These are phyloP conservation scores for Trichoderma asperellum DNA, from an alignment of 2,329 filamentous ascomycete species.

Conservation along the genomic window DNA sequence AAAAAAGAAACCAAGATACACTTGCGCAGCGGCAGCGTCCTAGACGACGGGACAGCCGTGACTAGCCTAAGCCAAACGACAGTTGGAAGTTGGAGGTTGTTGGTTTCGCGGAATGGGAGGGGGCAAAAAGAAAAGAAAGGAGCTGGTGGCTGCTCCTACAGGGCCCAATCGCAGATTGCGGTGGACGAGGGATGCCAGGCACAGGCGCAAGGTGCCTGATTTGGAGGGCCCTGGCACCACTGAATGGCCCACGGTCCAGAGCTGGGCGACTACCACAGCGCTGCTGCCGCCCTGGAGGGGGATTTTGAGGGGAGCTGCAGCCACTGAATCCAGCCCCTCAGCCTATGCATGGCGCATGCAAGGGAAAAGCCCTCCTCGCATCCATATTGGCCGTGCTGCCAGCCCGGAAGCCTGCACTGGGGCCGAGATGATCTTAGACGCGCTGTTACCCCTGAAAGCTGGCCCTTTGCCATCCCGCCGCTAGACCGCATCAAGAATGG, in stretches of 20 bases:
- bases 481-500: slow-evolving; percentile 19
- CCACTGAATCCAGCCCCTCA: slow-evolving; percentile 17
- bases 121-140: slow-evolving; percentile 13
- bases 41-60: slow-evolving; percentile 23
- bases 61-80: slow-evolving; percentile 24
- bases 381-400: not conserved
- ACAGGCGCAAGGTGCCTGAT: slow-evolving; percentile 16
- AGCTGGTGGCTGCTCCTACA: slow-evolving; percentile 19
- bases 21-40: slow-evolving; percentile 23
- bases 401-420: not conserved
- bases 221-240: not conserved
- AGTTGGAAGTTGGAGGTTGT: slow-evolving; percentile 21
- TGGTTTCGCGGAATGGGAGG: slow-evolving; percentile 3
- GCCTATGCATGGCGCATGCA: slow-evolving; percentile 17
- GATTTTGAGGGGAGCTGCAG: slow-evolving; percentile 10
- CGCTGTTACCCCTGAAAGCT: slow-evolving; percentile 27
- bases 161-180: slow-evolving; percentile 23
- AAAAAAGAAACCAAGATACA: slow-evolving; percentile 11
- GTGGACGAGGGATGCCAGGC: slow-evolving; percentile 24
- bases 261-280: not conserved
- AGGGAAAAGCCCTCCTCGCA: slow-evolving; percentile 12
- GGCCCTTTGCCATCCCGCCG: slow-evolving; percentile 25
- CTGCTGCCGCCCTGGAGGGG: not conserved
- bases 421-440: slow-evolving; percentile 8
- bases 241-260: not conserved